Evolutionary conservation across 2,329 filamentous ascomycete genomes (phyloP).

Genomic region (Epichloe hybrida): DNA sequence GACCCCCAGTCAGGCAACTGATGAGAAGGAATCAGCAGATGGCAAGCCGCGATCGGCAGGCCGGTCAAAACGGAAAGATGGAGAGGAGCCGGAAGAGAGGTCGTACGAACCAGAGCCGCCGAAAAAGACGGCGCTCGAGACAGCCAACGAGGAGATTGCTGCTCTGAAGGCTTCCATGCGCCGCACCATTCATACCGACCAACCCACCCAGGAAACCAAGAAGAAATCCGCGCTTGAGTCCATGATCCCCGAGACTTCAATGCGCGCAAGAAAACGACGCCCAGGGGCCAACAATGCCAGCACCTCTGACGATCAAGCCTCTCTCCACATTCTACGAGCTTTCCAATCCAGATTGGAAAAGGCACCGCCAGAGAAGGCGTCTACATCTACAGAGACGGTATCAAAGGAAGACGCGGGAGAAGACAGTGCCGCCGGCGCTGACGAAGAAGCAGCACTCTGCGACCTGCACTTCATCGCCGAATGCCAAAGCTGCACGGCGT

Average conservation of each 20-base stretch:
- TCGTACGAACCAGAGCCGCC: conserved; percentile 16
- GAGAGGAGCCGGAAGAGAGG: conserved; percentile 10
- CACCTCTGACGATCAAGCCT: conserved; percentile 45
- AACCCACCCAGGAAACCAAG: conserved; percentile 34
- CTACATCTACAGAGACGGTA: conserved; percentile 22
- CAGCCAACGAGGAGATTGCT: conserved; percentile 68
- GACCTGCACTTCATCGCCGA: conserved; percentile 93
- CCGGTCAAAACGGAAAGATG: not conserved
- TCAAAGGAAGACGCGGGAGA: conserved; percentile 20
- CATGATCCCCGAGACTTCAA: conserved; percentile 61
- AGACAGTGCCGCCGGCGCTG: conserved; percentile 15
- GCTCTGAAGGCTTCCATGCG: conserved; percentile 73
- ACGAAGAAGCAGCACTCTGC: conserved; percentile 64
- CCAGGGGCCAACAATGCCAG: conserved; percentile 39
- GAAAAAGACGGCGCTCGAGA: conserved; percentile 44
- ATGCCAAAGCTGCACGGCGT: conserved; percentile 80
- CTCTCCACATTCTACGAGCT: conserved; percentile 58
- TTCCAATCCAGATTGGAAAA: conserved; percentile 68
- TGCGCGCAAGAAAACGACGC: conserved; percentile 55
- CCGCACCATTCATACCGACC: conserved; percentile 39
- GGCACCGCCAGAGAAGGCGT: conserved; percentile 28
- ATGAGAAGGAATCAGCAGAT: not conserved
- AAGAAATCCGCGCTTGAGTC: conserved; percentile 56
- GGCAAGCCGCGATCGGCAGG: not conserved
- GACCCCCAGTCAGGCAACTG: not conserved